Evolutionary conservation across 495 filamentous ascomycete species (phyloP).

Genomic region (Xylaria sp.): DNA sequence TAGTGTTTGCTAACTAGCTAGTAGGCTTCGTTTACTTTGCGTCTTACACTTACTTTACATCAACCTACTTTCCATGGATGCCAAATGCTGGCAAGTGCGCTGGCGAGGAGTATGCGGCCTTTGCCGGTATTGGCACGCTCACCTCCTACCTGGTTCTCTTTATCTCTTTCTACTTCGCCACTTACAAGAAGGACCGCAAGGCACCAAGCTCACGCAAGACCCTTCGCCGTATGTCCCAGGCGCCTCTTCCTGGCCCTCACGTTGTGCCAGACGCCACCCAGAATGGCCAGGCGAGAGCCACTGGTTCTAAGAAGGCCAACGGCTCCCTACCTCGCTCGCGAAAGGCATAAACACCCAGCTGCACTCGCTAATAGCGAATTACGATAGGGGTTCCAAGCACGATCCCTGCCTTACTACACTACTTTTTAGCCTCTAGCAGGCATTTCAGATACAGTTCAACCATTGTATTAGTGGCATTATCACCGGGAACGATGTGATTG

Average conservation of each 20-base stretch:
- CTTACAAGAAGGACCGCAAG: constrained; percentile 89
- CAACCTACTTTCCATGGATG: constrained; percentile 85
- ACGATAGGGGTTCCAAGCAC: constrained; percentile 19
- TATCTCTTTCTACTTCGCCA: constrained; percentile 98
- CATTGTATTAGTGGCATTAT: constrained; percentile 43
- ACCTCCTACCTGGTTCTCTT: constrained; percentile 95
- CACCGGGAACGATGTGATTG: constrained; percentile 36
- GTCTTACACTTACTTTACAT: constrained; percentile 93
- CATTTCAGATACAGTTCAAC: constrained; percentile 25
- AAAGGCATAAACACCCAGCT: constrained; percentile 56
- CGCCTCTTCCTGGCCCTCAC: constrained; percentile 59
- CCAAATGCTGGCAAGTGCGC: constrained; percentile 87
- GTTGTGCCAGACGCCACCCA: constrained; percentile 44
- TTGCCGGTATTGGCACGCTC: constrained; percentile 89
- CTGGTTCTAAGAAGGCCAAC: constrained; percentile 54
- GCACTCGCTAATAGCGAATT: constrained; percentile 26
- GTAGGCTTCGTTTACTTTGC: constrained; percentile 92
- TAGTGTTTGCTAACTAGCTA: constrained; percentile 30
- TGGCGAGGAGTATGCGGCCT: constrained; percentile 96
- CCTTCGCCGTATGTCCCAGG: constrained; percentile 59
- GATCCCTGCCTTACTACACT: constrained; percentile 20
- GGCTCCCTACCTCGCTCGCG: constrained; percentile 61
- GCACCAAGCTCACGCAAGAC: constrained; percentile 62
- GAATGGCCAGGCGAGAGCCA: constrained; percentile 52
- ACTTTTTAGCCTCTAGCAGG: constrained; percentile 20